Percentiles rank a stretch among this genome's conserved stretches.
phyloP scores from a whole-genome alignment of 2,329 filamentous ascomycete species.

The Xylariaceae sp. region DNA sequence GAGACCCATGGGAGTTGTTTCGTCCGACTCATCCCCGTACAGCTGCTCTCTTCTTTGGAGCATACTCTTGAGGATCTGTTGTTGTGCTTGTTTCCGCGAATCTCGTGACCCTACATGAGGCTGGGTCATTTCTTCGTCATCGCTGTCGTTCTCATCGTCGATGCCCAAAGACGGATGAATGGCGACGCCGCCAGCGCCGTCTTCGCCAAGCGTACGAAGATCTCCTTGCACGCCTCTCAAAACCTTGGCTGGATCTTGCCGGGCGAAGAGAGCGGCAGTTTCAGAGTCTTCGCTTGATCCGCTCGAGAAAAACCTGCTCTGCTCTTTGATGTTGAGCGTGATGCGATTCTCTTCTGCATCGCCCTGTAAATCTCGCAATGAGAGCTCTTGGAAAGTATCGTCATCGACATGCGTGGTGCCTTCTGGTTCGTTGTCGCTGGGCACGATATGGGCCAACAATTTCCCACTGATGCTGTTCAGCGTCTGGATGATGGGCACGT shows the following conservation, averaged over 20 bases:
- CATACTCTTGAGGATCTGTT: conserved; percentile 65
- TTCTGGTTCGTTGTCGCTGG: conserved; percentile 68
- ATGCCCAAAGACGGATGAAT: conserved; percentile 66
- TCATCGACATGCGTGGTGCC: conserved; percentile 65
- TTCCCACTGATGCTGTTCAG: conserved; percentile 91
- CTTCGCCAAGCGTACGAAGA: conserved; percentile 50
- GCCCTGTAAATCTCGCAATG: conserved; percentile 75
- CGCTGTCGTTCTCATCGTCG: conserved; percentile 67
- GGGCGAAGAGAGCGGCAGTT: conserved; percentile 56
- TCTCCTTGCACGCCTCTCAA: conserved; percentile 63
- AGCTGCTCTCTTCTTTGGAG: conserved; percentile 59
- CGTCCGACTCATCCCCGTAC: conserved; percentile 48
- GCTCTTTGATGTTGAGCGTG: conserved; percentile 82
- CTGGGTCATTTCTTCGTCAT: conserved; percentile 56
- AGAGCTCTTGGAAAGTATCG: conserved; percentile 69
- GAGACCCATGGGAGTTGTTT: conserved; percentile 53
- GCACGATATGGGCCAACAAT: conserved; percentile 83
- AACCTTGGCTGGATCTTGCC: conserved; percentile 68
- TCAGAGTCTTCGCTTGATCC: conserved; percentile 47
- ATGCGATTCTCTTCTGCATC: conserved; percentile 74
- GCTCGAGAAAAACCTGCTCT: conserved; percentile 75
- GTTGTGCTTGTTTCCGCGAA: conserved; percentile 62
- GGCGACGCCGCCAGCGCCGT: conserved; percentile 52
- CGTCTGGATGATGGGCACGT: conserved; percentile 84
- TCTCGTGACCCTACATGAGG: conserved; percentile 67